Evolutionary conservation across 2,329 filamentous ascomycete genomes (phyloP), one percentile per base, ranked within the genome.

Genomic region (Botrytis paeoniae): DNA sequence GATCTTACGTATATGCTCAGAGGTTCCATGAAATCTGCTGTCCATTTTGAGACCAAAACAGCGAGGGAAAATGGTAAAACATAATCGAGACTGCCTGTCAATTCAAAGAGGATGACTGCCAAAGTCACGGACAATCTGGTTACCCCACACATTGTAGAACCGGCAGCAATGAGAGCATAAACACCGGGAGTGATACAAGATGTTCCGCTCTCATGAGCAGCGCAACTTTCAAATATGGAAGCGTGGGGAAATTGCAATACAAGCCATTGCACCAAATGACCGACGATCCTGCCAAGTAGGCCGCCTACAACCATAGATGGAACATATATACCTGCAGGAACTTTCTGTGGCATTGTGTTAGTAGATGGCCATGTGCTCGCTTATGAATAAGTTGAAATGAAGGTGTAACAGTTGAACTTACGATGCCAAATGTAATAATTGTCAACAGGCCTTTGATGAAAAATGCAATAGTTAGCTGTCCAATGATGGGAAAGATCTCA

Each of bases 241-340:
- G 91, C 92, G 71, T 90, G 83, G 0, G 94, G 92, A 79, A 91
- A 92, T 43, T 87, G 87, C 73, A 97, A 85, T 9, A 95, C 94
- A 70, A 93, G 82, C 83, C 92, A 94, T 81, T 98, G 95, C 0
- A 95, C 90, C 10, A 91, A 82, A 81, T 98, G 96, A 1, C 96
- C 96, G 20, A 97, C 89, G 62, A 96, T 90, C 12, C 95, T 91
- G 43, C 95, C 95, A 85, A 97, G 91, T 29, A 99, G 85, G 79
- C 96, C 96, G 76, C 96, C 96, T 29, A 98, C 94, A 41, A 98
- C 96, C 96, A 99, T 99, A 78, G 95, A 98, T 4, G 96, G 96
- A 2, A 99, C 95, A 78, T 99, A 99, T 77, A 99, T 98, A 75
- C 96, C 96, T 1, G 95, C 94, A 16, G 96, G 96, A 0, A 98